Evolutionary conservation across 1,284 basidiomycete genomes (phyloP).

Genomic region (Ceratobasidium sp.): DNA sequence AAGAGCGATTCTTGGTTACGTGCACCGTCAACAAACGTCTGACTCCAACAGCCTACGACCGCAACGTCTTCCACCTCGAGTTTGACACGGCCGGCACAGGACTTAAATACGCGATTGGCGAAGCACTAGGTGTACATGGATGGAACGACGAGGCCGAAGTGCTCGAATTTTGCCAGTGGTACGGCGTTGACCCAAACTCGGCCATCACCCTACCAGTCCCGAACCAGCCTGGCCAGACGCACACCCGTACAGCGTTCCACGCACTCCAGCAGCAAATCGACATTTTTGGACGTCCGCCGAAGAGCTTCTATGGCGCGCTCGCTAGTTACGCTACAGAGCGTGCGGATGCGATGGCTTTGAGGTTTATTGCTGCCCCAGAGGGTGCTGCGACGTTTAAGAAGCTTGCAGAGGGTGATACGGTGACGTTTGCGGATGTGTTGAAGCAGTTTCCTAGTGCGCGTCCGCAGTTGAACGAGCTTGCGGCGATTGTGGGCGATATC

Average conservation of each 20-base stretch:
- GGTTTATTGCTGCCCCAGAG: constrained; percentile 95
- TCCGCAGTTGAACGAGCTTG: constrained; percentile 85
- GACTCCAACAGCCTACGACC: constrained; percentile 95
- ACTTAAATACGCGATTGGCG: constrained; percentile 94
- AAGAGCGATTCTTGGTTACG: constrained; percentile 93
- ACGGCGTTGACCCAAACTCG: constrained; percentile 85
- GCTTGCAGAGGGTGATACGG: constrained; percentile 93
- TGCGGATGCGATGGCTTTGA: constrained; percentile 84
- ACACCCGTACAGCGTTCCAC: constrained; percentile 96
- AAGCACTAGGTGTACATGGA: constrained; percentile 96
- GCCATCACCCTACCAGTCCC: constrained; percentile 86
- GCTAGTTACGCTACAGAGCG: constrained; percentile 79
- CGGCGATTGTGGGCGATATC: constrained; percentile 91
- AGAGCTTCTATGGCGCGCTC: constrained; percentile 94
- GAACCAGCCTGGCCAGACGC: constrained; percentile 58
- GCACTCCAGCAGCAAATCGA: constrained; percentile 97
- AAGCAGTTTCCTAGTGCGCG: constrained; percentile 83
- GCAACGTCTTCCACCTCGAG: constrained; percentile 99
- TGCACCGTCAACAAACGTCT: constrained; percentile 95
- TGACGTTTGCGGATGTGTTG: constrained; percentile 93
- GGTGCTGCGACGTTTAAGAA: constrained; percentile 95
- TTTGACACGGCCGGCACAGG: constrained; percentile 94
- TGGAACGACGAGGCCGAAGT: constrained; percentile 97
- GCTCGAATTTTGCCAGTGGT: constrained; percentile 90
- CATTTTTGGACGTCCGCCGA: constrained; percentile 95